A percentile compares a stretch with the other conserved stretches of the same genome.
Evolutionary conservation across 148 eudicot species (phyloP).

Genomic region (Heliamphora exappendiculata): DNA sequence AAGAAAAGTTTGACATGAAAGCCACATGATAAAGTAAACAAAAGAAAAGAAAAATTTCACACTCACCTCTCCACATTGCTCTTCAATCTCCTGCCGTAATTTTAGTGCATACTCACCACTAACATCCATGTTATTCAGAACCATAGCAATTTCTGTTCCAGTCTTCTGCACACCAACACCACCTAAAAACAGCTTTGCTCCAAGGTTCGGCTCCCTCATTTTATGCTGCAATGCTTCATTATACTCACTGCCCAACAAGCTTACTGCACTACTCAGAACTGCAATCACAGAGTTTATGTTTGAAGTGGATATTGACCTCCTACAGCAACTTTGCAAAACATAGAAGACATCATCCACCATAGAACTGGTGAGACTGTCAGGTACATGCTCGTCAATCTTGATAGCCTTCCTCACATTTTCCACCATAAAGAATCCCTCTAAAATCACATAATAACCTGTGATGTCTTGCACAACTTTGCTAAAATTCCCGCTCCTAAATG

Average conservation of each 20-base stretch:
- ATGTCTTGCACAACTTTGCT: constrained; percentile 78
- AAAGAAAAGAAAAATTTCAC: background rate
- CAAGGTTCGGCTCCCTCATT: constrained; percentile 86
- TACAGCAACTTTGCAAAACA: constrained; percentile 86
- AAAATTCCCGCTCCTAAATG: constrained; percentile 78
- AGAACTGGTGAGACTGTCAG: constrained; percentile 84
- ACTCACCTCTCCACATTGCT: constrained; percentile 82
- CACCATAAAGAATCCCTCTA: constrained; percentile 96
- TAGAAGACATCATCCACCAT: constrained; percentile 98
- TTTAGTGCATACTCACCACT: constrained; percentile 85
- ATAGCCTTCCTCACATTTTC: constrained; percentile 98
- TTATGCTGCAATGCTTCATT: constrained; percentile 90
- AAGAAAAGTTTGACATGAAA: background rate
- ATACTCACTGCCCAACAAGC: constrained; percentile 80
- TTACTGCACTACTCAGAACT: constrained; percentile 62
- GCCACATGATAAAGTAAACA: background rate
- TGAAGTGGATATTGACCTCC: constrained; percentile 81
- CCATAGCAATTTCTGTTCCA: constrained; percentile 82
- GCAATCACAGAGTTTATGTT: constrained; percentile 84
- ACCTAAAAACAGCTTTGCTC: constrained; percentile 80
- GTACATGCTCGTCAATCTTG: constrained; percentile 75
- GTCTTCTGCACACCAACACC: constrained; percentile 93
- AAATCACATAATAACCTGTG: constrained; percentile 78
- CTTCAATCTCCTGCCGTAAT: constrained; percentile 89
- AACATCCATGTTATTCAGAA: constrained; percentile 85